These are phyloP conservation scores for Penicillium expansum DNA, from an alignment of 2,329 filamentous ascomycete species.

Conservation along the genomic window DNA sequence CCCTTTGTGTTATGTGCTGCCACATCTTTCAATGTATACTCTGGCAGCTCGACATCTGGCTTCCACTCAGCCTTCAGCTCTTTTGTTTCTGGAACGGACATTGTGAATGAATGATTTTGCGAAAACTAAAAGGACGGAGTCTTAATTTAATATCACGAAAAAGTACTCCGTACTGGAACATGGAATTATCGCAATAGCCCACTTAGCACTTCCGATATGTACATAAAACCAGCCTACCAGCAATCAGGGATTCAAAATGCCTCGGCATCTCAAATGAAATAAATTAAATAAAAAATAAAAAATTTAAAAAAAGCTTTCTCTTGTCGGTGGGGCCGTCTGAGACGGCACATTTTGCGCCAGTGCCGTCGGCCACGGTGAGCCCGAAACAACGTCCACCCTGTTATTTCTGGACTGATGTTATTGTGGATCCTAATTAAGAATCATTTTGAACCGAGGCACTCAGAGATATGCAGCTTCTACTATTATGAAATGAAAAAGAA, in stretches of 20 bases:
- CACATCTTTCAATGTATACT: conserved; percentile 37
- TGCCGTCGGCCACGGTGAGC: not conserved
- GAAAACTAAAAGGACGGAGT: not conserved
- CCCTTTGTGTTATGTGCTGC: conserved; percentile 49
- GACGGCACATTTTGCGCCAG: not conserved
- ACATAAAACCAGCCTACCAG: not conserved
- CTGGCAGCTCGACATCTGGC: conserved; percentile 13
- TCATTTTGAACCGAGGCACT: conserved; percentile 14
- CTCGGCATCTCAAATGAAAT: not conserved
- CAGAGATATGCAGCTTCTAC: not conserved
- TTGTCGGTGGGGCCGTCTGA: not conserved
- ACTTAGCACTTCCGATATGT: not conserved
- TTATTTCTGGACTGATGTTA: not conserved
- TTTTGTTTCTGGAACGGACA: conserved; percentile 13
- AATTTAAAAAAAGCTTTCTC: not conserved
- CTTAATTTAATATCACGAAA: not conserved
- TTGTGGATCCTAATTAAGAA: conserved; percentile 3
- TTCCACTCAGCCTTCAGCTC: conserved; percentile 19
- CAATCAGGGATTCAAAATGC: not conserved
- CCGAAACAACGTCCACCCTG: not conserved
- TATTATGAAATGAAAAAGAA: not conserved
- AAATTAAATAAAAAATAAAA: not conserved
- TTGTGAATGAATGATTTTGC: not conserved
- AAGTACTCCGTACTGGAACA: not conserved
- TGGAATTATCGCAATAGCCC: not conserved